Conservation (phyloP, 2,329 filamentous ascomycete genomes). For the Microascus cirrosus region DNA sequence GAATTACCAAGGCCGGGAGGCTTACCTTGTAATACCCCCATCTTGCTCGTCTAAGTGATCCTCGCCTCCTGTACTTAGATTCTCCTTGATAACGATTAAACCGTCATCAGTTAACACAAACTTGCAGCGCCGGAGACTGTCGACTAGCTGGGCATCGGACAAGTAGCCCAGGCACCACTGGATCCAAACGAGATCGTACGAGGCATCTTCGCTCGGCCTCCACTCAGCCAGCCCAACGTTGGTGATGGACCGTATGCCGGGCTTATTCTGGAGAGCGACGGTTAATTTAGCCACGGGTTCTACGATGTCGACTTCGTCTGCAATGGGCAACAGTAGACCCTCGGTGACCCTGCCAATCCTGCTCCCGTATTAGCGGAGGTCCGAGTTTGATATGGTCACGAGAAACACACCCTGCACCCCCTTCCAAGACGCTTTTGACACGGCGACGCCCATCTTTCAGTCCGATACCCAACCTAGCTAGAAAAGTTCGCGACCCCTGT, state of each 20-base stretch:
- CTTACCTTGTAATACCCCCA: conserved; percentile 60
- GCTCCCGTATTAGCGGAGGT: not conserved
- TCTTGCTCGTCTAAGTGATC: conserved; percentile 70
- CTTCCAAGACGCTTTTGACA: conserved; percentile 20
- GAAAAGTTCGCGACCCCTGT: conserved; percentile 56
- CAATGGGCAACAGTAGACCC: conserved; percentile 60
- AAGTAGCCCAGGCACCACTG: conserved; percentile 87
- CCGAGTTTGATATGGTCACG: not conserved
- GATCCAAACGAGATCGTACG: conserved; percentile 76
- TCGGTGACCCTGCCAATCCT: conserved; percentile 77
- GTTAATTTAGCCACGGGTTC: conserved; percentile 82
- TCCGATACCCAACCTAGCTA: conserved; percentile 49
- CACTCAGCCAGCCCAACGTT: conserved; percentile 67
- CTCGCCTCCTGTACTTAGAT: conserved; percentile 42
- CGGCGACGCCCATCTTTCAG: conserved; percentile 19
- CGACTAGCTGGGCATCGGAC: conserved; percentile 59
- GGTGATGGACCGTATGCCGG: conserved; percentile 52
- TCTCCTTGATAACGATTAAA: conserved; percentile 49
- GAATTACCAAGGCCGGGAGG: conserved; percentile 5
- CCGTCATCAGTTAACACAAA: conserved; percentile 17
- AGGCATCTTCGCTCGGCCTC: conserved; percentile 29
- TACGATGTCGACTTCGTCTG: conserved; percentile 64
- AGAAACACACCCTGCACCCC: conserved; percentile 24
- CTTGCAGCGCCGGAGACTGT: conserved; percentile 55
- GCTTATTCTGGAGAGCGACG: conserved; percentile 39